These are phyloP conservation scores for Spergularia azorica DNA, from an alignment of 179 eudicot species.

Conservation along the genomic window DNA sequence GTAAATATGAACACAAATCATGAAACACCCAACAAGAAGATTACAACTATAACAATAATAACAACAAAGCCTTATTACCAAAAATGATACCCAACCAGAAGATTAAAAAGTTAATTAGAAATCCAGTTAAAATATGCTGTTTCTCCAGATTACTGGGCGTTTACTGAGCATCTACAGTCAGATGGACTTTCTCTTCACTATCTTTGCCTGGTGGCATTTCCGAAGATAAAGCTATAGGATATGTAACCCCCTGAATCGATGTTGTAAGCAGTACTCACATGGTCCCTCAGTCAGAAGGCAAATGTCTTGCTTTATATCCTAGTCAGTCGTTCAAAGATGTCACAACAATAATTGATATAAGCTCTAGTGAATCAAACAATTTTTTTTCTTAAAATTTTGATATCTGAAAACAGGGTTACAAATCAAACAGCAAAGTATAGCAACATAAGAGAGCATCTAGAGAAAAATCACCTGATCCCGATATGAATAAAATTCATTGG, in stretches of 20 bases:
- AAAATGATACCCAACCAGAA: too few relatives aligned
- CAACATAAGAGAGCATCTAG: not conserved
- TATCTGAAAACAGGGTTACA: not conserved
- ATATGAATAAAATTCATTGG: constrained; percentile 95
- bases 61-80: too few relatives aligned
- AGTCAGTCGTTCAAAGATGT: not conserved
- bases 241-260: not conserved
- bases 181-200: not conserved
- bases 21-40: too few relatives aligned
- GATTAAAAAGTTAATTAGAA: not conserved
- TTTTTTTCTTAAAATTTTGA: not conserved
- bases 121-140: not conserved
- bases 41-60: too few relatives aligned
- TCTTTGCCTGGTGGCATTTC: constrained; percentile 3
- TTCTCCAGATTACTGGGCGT: not conserved
- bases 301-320: not conserved
- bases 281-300: not conserved
- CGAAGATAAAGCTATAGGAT: not conserved
- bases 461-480: constrained; percentile 72
- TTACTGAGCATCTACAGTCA: too few relatives aligned
- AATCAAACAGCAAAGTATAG: not conserved
- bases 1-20: too few relatives aligned
- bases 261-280: too few relatives aligned
- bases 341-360: not conserved
- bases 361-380: not conserved